Conservation (phyloP, 2,329 filamentous ascomycete species). For the Aspergillus hiratsukae region DNA sequence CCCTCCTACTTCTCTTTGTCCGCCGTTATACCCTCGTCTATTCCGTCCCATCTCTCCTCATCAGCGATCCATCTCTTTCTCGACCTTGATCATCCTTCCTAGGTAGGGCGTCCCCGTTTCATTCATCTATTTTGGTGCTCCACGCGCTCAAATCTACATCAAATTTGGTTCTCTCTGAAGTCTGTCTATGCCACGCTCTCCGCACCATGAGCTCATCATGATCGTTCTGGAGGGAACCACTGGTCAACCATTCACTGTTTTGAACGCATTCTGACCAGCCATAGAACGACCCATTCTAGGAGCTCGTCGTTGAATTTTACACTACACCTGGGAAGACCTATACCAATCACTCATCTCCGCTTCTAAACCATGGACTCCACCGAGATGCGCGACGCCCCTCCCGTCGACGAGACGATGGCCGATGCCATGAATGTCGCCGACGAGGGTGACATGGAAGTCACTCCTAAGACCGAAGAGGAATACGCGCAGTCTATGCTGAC, state of each 20-base stretch:
- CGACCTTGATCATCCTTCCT: neutral
- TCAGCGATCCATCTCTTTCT: neutral
- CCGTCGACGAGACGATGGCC: constrained; percentile 58
- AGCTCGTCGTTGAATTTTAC: neutral
- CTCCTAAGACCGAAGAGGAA: constrained; percentile 92
- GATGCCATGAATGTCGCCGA: constrained; percentile 66
- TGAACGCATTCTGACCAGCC: neutral
- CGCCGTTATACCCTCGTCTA: constrained; percentile 5
- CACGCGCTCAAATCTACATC: neutral
- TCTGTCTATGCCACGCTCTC: neutral
- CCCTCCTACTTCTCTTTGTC: constrained; percentile 2
- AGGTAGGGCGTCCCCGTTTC: neutral
- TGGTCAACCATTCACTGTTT: neutral
- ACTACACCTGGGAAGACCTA: constrained; percentile 5
- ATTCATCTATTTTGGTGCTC: neutral
- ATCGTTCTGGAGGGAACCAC: neutral
- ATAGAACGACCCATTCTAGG: neutral
- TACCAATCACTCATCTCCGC: neutral
- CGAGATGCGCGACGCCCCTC: constrained; percentile 52
- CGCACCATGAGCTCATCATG: neutral
- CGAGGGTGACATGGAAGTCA: constrained; percentile 64
- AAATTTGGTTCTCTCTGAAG: neutral
- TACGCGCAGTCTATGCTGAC: constrained; percentile 91
- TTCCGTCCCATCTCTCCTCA: constrained; percentile 1
- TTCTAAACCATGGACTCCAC: constrained; percentile 54